These are phyloP conservation scores for Globomyces sp. DNA, from an alignment of 371 early-diverging fungal species.

Conservation along the genomic window DNA sequence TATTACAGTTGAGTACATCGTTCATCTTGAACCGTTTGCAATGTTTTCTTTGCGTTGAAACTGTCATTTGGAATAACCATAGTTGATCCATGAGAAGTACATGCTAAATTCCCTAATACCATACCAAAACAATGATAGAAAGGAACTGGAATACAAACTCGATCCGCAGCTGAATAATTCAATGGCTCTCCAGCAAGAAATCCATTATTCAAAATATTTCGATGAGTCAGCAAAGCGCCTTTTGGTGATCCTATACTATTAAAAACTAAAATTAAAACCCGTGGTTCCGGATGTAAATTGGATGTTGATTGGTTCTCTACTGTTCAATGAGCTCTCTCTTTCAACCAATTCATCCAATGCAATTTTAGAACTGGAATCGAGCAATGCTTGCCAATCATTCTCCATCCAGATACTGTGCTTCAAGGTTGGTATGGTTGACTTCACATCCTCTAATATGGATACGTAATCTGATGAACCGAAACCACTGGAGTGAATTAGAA, in stretches of 20 bases:
- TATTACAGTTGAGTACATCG: conserved; percentile 32
- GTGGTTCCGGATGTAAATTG: conserved; percentile 73
- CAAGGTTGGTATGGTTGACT: conserved; percentile 27
- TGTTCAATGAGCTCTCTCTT: conserved; percentile 18
- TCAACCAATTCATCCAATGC: conserved; percentile 5
- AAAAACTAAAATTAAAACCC: conserved; percentile 27
- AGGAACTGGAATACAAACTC: conserved; percentile 51
- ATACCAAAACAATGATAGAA: conserved; percentile 50
- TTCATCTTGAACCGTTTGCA: conserved; percentile 50
- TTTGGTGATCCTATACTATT: conserved; percentile 29
- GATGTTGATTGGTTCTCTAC: conserved; percentile 56
- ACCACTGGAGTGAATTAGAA: conserved; percentile 36
- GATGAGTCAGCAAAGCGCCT: conserved; percentile 45
- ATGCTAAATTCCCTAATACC: conserved; percentile 53
- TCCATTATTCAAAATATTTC: conserved; percentile 52
- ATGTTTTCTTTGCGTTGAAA: conserved; percentile 51
- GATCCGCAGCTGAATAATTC: conserved; percentile 52
- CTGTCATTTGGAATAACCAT: conserved; percentile 46
- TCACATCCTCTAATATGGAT: conserved; percentile 33
- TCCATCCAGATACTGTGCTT: conserved; percentile 15
- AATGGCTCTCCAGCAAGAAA: conserved; percentile 54
- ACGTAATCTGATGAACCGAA: conserved; percentile 44
- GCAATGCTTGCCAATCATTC: conserved; percentile 8
- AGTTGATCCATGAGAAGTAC: conserved; percentile 44
- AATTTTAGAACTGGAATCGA: not conserved